These are phyloP conservation scores for Xanthoparmelia taractica DNA, from an alignment of 495 filamentous ascomycete genomes.

Conservation along the genomic window DNA sequence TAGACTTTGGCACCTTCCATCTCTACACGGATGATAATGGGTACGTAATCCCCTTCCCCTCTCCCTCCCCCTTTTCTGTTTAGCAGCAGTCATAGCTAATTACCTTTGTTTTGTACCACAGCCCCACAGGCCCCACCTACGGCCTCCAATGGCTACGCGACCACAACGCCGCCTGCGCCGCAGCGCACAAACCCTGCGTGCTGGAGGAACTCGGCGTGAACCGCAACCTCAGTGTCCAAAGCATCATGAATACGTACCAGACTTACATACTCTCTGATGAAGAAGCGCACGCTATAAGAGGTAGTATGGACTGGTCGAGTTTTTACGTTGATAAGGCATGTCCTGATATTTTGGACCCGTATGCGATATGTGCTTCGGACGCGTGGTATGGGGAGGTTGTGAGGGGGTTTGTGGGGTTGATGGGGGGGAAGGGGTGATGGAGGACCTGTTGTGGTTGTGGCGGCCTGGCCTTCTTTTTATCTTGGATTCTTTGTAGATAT, in stretches of 20 bases:
- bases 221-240: conserved; percentile 20
- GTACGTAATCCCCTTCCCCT: no score
- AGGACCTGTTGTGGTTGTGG: no score
- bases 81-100: neutral
- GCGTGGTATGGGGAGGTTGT: neutral
- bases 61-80: neutral
- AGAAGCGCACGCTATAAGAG: neutral
- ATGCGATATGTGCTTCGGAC: neutral
- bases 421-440: neutral
- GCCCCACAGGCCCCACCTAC: conserved; percentile 34
- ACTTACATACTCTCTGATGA: neutral
- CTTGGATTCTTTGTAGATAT: no score
- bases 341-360: neutral
- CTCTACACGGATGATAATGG: conserved; percentile 44
- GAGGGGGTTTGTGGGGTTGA: neutral
- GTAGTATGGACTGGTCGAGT: conserved; percentile 4
- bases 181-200: conserved; percentile 56
- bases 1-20: conserved; percentile 61
- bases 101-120: conserved; percentile 6
- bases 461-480: no score
- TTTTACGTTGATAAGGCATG: neutral
- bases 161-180: conserved; percentile 47
- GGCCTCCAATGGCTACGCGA: conserved; percentile 51
- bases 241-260: neutral
- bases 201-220: conserved; percentile 58